Evolutionary conservation across 1,284 basidiomycete genomes (phyloP).

Genomic region (Sparassis latifolia): DNA sequence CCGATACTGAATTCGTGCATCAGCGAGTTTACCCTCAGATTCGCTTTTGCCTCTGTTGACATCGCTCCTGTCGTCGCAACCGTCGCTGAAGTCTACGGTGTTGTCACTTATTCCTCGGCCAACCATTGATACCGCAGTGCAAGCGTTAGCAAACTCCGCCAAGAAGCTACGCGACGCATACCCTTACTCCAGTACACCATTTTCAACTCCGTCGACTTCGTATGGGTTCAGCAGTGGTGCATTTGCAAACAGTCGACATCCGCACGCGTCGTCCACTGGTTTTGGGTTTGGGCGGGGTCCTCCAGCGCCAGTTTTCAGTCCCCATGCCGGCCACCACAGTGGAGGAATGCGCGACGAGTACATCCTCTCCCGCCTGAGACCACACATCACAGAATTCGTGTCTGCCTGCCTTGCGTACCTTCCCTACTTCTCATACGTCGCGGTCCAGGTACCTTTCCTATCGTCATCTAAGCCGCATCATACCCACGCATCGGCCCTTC

Average conservation of each 20-base stretch:
- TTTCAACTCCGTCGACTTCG: conserved; percentile 27
- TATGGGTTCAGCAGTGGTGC: conserved; percentile 18
- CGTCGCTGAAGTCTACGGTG: conserved; percentile 59
- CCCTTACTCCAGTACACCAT: conserved; percentile 59
- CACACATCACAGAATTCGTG: conserved; percentile 68
- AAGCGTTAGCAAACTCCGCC: conserved; percentile 60
- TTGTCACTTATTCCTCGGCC: conserved; percentile 74
- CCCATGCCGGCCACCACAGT: conserved; percentile 15
- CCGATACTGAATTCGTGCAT: conserved; percentile 1
- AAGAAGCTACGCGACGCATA: conserved; percentile 73
- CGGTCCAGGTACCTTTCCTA: conserved; percentile 18
- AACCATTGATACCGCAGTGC: conserved; percentile 62
- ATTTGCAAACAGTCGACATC: conserved; percentile 15
- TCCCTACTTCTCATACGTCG: conserved; percentile 68
- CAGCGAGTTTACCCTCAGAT: conserved; percentile 68
- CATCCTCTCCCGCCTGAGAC: conserved; percentile 64
- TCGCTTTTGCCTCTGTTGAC: conserved; percentile 66
- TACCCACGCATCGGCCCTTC: conserved; percentile 36
- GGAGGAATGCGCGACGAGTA: conserved; percentile 75
- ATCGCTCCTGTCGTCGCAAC: conserved; percentile 56
- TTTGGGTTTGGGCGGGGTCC: conserved; percentile 38
- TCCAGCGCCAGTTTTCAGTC: conserved; percentile 16
- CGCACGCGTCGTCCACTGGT: conserved; percentile 30
- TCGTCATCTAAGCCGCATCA: conserved; percentile 22
- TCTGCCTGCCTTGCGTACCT: conserved; percentile 71